Percentiles rank a stretch among this genome's conserved stretches.
Evolutionary conservation across 2,329 filamentous ascomycete species (phyloP).

Genomic region (Lecanicillium sp.): DNA sequence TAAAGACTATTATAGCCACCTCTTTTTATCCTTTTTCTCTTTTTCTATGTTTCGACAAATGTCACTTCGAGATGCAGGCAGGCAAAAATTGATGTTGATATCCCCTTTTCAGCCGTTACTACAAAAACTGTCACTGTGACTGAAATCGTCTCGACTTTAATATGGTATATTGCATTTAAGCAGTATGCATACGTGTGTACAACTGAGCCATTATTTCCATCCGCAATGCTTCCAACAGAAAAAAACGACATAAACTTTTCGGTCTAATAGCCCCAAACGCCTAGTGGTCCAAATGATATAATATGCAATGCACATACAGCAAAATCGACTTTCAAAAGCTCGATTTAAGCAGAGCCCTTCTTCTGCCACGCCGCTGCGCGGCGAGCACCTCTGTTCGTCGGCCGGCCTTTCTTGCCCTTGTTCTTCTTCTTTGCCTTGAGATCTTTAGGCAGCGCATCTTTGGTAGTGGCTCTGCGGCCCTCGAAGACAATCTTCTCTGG

Average conservation of each 20-base stretch:
- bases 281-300: constrained; percentile 1
- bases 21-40: constrained; percentile 12
- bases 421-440: constrained; percentile 51
- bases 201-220: not conserved
- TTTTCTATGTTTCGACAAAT: constrained; percentile 4
- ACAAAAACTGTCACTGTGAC: too few relatives aligned
- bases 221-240: not conserved
- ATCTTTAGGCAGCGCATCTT: constrained; percentile 56
- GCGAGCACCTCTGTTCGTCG: constrained; percentile 29
- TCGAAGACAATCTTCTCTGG: constrained; percentile 75
- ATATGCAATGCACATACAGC: not conserved
- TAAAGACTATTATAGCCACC: constrained; percentile 10
- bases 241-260: not conserved
- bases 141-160: too few relatives aligned
- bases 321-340: not conserved
- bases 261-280: not conserved
- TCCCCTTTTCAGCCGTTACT: constrained; percentile 11
- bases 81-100: constrained; percentile 23
- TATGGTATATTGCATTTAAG: too few relatives aligned
- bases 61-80: constrained; percentile 17
- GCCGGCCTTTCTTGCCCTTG: constrained; percentile 35
- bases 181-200: too few relatives aligned
- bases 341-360: constrained; percentile 18
- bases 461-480: constrained; percentile 64
- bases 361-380: constrained; percentile 39